A percentile compares a stretch with the other conserved stretches of the same genome.
Conservation (phyloP, 2,329 filamentous ascomycete genomes). For the Colletotrichum spinosum region DNA sequence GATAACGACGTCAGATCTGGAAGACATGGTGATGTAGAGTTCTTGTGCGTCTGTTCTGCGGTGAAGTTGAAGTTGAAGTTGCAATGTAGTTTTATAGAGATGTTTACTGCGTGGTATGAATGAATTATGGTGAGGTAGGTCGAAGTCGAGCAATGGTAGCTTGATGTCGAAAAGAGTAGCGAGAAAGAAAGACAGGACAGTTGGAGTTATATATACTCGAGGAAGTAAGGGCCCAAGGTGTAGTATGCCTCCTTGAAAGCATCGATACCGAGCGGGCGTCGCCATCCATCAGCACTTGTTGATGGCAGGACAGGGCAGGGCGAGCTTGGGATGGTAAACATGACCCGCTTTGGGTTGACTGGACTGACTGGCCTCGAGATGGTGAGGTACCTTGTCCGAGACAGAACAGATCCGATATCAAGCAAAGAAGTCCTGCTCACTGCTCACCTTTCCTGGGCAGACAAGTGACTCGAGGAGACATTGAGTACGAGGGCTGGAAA, state of each 20-base stretch:
- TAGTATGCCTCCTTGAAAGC: slow-evolving; percentile 23
- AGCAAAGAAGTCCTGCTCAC: too few species aligned
- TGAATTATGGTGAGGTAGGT: too few species aligned
- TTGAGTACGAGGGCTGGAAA: background rate
- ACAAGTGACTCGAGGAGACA: slow-evolving; percentile 15
- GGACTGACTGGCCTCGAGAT: slow-evolving; percentile 12
- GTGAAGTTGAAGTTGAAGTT: background rate
- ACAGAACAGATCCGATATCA: background rate
- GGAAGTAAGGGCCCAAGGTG: background rate
- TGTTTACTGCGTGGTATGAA: background rate
- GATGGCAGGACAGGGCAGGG: slow-evolving; percentile 12
- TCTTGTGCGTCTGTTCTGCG: background rate
- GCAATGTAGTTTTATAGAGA: background rate
- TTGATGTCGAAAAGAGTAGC: too few species aligned
- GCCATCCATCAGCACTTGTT: slow-evolving; percentile 18
- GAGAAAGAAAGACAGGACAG: too few species aligned
- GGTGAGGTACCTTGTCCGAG: slow-evolving; percentile 13
- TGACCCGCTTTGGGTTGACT: slow-evolving; percentile 16
- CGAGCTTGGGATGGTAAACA: slow-evolving; percentile 10
- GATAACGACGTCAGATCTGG: slow-evolving; percentile 44
- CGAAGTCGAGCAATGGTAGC: too few species aligned
- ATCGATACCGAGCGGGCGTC: slow-evolving; percentile 18
- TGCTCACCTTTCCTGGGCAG: background rate
- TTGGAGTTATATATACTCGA: slow-evolving; percentile 8
- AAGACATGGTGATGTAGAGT: slow-evolving; percentile 38